phyloP scores from a whole-genome alignment of 106 monocot genomes.

The Triglochin maritima region DNA sequence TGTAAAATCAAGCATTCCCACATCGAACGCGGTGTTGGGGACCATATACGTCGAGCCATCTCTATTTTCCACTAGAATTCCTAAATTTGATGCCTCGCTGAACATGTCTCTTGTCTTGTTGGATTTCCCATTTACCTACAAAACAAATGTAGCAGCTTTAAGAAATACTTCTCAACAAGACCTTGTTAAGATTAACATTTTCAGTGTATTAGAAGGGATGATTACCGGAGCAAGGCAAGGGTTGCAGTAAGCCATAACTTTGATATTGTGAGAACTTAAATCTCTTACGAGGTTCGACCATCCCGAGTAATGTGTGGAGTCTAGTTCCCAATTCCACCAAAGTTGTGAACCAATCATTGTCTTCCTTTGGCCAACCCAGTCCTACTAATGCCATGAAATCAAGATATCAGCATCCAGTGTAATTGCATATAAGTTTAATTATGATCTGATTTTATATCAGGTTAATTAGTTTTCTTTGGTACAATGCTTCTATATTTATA shows the following conservation, averaged over 20 bases:
- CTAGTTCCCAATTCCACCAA: conserved; percentile 97
- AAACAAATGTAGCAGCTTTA: neutral
- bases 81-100: conserved; percentile 48
- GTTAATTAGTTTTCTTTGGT: too few relatives aligned
- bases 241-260: conserved; percentile 79
- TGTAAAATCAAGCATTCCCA: conserved; percentile 77
- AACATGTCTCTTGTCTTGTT: conserved; percentile 52
- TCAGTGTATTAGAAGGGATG: neutral
- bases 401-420: neutral
- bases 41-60: conserved; percentile 52
- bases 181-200: too few relatives aligned
- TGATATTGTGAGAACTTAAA: conserved; percentile 30
- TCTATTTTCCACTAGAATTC: conserved; percentile 50
- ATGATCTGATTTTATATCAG: too few relatives aligned
- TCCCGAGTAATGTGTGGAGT: conserved; percentile 34
- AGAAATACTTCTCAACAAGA: too few relatives aligned
- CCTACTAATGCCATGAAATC: conserved; percentile 22
- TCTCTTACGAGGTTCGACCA: conserved; percentile 61
- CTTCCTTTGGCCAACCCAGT: conserved; percentile 89
- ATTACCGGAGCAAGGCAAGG: conserved; percentile 70
- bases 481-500: too few relatives aligned
- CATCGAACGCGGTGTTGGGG: conserved; percentile 78
- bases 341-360: conserved; percentile 82
- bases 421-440: neutral
- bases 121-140: conserved; percentile 46